These are phyloP conservation scores for Verticillium klebahnii DNA, from an alignment of 2,329 filamentous ascomycete genomes.

Conservation along the genomic window DNA sequence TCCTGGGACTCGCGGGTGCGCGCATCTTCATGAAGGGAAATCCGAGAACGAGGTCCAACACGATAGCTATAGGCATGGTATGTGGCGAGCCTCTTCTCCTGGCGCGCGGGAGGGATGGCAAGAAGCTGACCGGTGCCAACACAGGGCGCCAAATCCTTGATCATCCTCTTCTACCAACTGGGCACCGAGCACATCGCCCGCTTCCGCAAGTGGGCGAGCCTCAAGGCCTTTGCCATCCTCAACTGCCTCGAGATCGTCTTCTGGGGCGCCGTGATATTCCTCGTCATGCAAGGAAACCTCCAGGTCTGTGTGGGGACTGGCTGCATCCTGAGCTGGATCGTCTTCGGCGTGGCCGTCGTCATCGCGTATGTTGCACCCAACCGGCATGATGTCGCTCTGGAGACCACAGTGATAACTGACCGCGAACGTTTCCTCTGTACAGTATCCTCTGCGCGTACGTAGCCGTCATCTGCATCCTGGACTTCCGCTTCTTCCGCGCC, in stretches of 20 bases:
- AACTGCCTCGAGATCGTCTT: constrained; percentile 20
- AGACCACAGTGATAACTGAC: not conserved
- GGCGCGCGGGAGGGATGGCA: too few species aligned
- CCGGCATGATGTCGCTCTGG: not conserved
- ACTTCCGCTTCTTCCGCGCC: not conserved
- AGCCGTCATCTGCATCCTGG: not conserved
- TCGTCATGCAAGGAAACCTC: constrained; percentile 8
- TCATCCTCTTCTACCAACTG: constrained; percentile 28
- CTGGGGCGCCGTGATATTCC: constrained; percentile 17
- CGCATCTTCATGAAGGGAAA: constrained; percentile 5
- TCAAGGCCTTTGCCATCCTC: constrained; percentile 17
- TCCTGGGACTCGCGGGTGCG: constrained; percentile 5
- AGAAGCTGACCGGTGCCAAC: not conserved
- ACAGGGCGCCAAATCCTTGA: constrained; percentile 1
- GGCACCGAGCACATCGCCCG: constrained; percentile 26
- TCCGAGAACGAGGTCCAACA: constrained; percentile 4
- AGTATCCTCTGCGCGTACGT: not conserved
- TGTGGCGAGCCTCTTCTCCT: not conserved
- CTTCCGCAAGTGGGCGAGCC: constrained; percentile 11
- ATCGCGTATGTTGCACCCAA: constrained; percentile 2
- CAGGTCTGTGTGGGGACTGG: constrained; percentile 1
- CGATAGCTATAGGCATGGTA: constrained; percentile 10
- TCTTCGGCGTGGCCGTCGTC: constrained; percentile 5
- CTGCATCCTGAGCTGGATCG: constrained; percentile 5
- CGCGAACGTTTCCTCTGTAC: not conserved